phyloP scores from a whole-genome alignment of 1,284 basidiomycete genomes.

The Naganishia liquefaciens region DNA sequence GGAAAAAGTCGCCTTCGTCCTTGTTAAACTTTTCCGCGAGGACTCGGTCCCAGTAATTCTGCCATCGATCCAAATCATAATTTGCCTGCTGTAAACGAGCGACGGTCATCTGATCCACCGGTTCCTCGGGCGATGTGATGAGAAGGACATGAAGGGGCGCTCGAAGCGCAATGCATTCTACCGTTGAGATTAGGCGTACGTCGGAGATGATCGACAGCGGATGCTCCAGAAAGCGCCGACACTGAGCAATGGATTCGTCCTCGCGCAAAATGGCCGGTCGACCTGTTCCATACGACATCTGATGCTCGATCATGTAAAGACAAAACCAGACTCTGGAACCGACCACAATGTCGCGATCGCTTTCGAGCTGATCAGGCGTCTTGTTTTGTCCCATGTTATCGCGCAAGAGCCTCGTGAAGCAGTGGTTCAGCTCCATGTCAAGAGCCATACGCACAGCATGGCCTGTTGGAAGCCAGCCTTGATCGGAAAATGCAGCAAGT shows the following conservation, averaged over 20 bases:
- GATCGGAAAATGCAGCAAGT: conserved; percentile 85
- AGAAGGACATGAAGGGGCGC: conserved; percentile 53
- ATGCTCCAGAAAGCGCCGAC: conserved; percentile 77
- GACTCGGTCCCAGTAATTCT: conserved; percentile 53
- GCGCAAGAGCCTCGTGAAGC: conserved; percentile 77
- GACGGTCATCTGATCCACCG: conserved; percentile 50
- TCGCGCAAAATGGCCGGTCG: conserved; percentile 87
- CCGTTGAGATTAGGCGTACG: conserved; percentile 89
- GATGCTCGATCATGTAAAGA: conserved; percentile 86
- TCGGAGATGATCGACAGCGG: conserved; percentile 87
- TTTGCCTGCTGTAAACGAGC: conserved; percentile 53
- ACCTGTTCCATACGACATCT: conserved; percentile 89
- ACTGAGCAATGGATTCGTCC: conserved; percentile 82
- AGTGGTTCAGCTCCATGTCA: conserved; percentile 84
- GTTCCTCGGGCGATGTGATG: conserved; percentile 49
- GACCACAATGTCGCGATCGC: conserved; percentile 76
- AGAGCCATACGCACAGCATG: conserved; percentile 92
- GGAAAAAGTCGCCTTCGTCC: conserved; percentile 49
- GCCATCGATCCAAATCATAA: conserved; percentile 53
- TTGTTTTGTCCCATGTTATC: conserved; percentile 70
- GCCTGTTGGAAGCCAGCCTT: conserved; percentile 85
- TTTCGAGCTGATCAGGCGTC: conserved; percentile 58
- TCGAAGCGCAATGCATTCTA: conserved; percentile 51
- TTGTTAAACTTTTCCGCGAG: conserved; percentile 50
- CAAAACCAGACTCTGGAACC: conserved; percentile 85